Evolutionary conservation across 1,284 basidiomycete genomes (phyloP), one percentile per base, ranked within the genome.

Genomic region (Sparassis latifolia): DNA sequence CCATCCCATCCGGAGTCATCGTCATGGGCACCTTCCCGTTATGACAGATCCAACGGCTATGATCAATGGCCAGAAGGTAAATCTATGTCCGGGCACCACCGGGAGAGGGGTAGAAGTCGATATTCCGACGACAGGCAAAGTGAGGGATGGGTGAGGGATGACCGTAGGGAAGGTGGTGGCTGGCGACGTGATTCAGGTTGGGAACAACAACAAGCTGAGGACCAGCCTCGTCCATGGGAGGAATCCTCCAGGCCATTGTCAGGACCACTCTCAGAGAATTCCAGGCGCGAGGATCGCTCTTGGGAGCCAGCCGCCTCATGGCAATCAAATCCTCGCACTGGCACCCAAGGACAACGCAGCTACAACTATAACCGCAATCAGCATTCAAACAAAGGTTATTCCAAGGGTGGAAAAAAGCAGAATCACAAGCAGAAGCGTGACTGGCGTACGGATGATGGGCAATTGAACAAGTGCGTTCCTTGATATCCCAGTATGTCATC

Each of bases 381-480:
- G 32, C 58, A 63, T 39, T 58, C 62, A 39, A 66, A 68, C 52
- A 67, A 67, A 39, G 68, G 65, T 30, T 20, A 20, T 20, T 67
- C 66, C 49, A 56, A 60, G 51, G 54, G 58, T 31, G 62, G 67
- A 47, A 71, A 67, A 52, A 72, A 69, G 52, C 66, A 63, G 42
- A 69, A 63, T 51, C 69, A 69, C 51, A 68, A 69, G 45, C 63
- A 64, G 53, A 65, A 62, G 48, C 74, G 82, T 46, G 84, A 84
- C 57, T 81, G 82, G 77, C 72, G 77, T 47, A 73, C 72, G 43
- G 82, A 86, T 50, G 84, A 85, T 51, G 74, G 75, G 27, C 77
- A 75, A 57, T 64, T 82, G 53, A 89, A 89, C 66, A 89, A 89
- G 86, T 89, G 61, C 37, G 78, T 64, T 39, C 50, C 63, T 35